phyloP scores from a whole-genome alignment of 768 basidiomycete genomes.

The Suillus ampliporus region DNA sequence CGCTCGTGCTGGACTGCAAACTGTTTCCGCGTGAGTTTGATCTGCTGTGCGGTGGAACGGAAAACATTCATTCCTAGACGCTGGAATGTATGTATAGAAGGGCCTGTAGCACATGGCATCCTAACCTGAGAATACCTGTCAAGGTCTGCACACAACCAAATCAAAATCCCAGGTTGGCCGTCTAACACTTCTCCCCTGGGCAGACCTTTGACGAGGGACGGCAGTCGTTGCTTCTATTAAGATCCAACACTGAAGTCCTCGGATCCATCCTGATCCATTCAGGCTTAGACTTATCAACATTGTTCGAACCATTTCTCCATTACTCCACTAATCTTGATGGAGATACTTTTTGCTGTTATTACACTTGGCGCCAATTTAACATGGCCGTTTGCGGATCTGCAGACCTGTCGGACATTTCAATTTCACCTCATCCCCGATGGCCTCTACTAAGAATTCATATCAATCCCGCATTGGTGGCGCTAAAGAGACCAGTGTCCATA shows the following conservation, averaged over 20 bases:
- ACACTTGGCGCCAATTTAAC: background rate
- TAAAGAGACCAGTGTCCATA: background rate
- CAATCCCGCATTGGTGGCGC: background rate
- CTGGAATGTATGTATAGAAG: constrained; percentile 6
- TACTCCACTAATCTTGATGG: background rate
- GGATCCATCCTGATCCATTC: background rate
- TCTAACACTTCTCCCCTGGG: background rate
- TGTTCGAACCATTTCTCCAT: background rate
- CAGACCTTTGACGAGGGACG: too few species aligned
- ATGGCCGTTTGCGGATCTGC: background rate
- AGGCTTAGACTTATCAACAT: background rate
- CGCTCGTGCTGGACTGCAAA: background rate
- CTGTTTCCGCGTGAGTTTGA: background rate
- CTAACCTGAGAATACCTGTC: background rate
- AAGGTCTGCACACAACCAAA: background rate
- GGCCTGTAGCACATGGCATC: background rate
- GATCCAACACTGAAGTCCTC: background rate
- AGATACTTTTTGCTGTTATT: background rate
- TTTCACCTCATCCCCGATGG: constrained; percentile 1
- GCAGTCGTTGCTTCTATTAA: too few species aligned
- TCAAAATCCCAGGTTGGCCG: background rate
- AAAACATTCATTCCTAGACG: background rate
- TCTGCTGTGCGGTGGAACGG: background rate
- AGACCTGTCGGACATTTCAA: background rate
- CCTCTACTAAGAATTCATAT: background rate